Evolutionary conservation across 2,329 filamentous ascomycete genomes (phyloP), one percentile per base, ranked within the genome.

Genomic region (Chrysosporium keratinophilum): DNA sequence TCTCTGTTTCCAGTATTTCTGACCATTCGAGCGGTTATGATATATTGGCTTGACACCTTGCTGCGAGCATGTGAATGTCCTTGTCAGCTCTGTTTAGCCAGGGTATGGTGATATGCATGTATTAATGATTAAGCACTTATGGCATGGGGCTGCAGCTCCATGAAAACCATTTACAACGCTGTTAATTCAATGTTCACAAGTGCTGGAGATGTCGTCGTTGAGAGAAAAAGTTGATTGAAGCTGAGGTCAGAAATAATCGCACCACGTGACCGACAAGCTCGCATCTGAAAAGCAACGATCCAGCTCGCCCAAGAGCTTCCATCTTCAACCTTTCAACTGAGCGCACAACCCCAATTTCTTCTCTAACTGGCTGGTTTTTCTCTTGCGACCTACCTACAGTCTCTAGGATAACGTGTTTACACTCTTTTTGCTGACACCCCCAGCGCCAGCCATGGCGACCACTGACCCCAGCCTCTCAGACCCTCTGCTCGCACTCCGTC

Each of bases 401-500:
- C 14, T n/a, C 23, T 9, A 23, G 45, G 23, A 10, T 41, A 28
- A 19, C n/a, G 15, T 17, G 1, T 17, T 31, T 11, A 17, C 19
- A 39, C 2, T 9, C 11, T 17, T 12, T 19, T 41, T 43, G 37
- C 31, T 7, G 23, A 15, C 20, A 28, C 41, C 45, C 9, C 10
- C 20, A 35, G 42, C 40, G 45, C 34, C 42, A n/a, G 47, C 31
- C 46, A 55, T 57, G 49, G 56, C 56, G 17, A 51, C 43, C 46
- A 52, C 78, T 52, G 80, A 82, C 61, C 65, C 69, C 23, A 61
- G 65, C 51, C 67, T 67, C 58, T 77, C 81, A 59, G 89, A 97
- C 66, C 82, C 90, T 49, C 83, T 97, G 60, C 77, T 89, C 60
- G 83, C 93, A 59, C 79, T 97, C 62, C 87, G 90, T 65, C 83